These are phyloP conservation scores for Pelargonium cotyledonis DNA, from an alignment of 441 rosid genomes.

Conservation along the genomic window DNA sequence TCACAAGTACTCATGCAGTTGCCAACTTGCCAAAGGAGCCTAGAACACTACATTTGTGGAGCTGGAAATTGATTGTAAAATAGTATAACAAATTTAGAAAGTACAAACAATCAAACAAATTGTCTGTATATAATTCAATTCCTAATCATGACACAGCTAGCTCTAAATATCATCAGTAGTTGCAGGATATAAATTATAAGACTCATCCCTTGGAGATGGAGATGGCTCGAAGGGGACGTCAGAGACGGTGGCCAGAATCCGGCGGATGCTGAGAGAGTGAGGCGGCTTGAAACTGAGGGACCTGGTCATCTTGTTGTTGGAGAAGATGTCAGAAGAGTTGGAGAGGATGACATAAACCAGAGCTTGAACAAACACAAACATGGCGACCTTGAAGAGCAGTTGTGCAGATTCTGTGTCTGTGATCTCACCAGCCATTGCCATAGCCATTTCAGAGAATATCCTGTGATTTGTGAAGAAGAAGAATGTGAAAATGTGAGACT, in stretches of 20 bases:
- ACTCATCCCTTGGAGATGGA: not conserved
- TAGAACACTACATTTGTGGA: too few relatives aligned
- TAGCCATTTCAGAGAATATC: too few relatives aligned
- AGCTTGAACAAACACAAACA: conserved; percentile 43
- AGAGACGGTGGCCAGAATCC: conserved; percentile 36
- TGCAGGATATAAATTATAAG: not conserved
- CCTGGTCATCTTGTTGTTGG: conserved; percentile 21
- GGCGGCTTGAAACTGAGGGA: conserved; percentile 36
- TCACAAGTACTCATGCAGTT: too few relatives aligned
- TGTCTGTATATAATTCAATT: not conserved
- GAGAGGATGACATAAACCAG: conserved; percentile 51
- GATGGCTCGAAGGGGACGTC: conserved; percentile 38
- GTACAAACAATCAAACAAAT: not conserved
- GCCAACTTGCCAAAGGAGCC: too few relatives aligned
- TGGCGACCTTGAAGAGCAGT: conserved; percentile 30
- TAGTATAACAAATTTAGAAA: too few relatives aligned
- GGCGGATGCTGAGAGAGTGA: conserved; percentile 39
- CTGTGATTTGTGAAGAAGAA: not conserved
- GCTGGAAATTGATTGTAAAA: too few relatives aligned
- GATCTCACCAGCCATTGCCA: not conserved
- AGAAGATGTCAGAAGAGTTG: conserved; percentile 51
- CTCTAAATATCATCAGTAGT: not conserved
- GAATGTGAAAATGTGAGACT: not conserved
- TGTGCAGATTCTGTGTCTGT: conserved; percentile 15
- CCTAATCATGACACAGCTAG: not conserved